Evolutionary conservation across 108 stramenopile genomes (phyloP).

Genomic region (Cyclotella baltica): DNA sequence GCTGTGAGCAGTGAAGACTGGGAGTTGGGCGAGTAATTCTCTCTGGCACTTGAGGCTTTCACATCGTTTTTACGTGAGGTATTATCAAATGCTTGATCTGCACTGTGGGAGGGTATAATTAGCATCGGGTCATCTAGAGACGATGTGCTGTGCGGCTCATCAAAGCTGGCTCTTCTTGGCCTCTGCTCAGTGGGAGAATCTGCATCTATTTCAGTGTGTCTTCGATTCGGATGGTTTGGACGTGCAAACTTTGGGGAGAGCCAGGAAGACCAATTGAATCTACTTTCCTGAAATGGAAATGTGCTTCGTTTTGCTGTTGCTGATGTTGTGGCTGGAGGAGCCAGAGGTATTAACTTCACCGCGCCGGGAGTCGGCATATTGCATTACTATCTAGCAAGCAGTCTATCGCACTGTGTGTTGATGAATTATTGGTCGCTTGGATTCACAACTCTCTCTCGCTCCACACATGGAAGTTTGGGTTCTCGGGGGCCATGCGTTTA

Average conservation of each 20-base stretch:
- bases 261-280: conserved; percentile 2
- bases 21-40: neutral
- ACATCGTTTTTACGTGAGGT: neutral
- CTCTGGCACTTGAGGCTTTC: neutral
- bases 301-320: neutral
- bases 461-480: too few relatives aligned
- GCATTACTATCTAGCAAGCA: too few relatives aligned
- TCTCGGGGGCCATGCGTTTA: too few relatives aligned
- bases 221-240: neutral
- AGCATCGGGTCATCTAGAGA: neutral
- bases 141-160: neutral
- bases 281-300: neutral
- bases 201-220: neutral
- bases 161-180: neutral
- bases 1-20: conserved; percentile 16
- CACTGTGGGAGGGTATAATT: neutral
- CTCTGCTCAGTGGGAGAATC: neutral
- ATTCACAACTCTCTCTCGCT: too few relatives aligned
- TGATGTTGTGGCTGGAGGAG: conserved; percentile 1
- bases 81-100: neutral
- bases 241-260: neutral
- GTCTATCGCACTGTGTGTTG: too few relatives aligned
- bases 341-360: neutral
- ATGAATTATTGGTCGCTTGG: too few relatives aligned
- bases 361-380: neutral